Evolutionary conservation across 192 early-diverging fungal genomes (phyloP), one percentile per base, ranked within the genome.

Genomic region (Podila minutissima): DNA sequence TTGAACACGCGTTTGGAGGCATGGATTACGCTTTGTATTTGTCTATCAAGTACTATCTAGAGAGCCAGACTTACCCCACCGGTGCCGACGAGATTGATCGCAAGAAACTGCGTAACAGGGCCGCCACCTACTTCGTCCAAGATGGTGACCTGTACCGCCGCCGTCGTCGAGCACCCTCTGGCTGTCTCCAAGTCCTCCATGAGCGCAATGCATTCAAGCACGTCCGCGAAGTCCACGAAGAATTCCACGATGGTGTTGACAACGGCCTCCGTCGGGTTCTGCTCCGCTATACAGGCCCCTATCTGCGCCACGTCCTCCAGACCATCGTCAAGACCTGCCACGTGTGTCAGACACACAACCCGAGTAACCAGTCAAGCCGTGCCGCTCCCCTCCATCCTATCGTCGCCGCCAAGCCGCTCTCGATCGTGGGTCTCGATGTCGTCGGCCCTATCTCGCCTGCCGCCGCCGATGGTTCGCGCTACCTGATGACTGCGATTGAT

Each of bases 341-440:
- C 10, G 62, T 33, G 17, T 79, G 75, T 26, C 75, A 71, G 28
- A n/a, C 28, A 8, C 20, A 51, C 32, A 64, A 63, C 5, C 55
- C 53, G 9, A n/a, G 61, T 31, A 33, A 31, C 28, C 59, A 50
- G 1, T 28, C 66, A 32, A 57, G 58, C 0, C 66, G 65, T 5
- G 31, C 32, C 8, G 48, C 67, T 19, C 57, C 57, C 1, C 22
- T 59, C 17, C 57, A 59, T 10, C 57, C 57, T 1, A 59, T 28
- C 6, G 57, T 26, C 2, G 57, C 57, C 12, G 55, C 10, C 1
- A 12, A 22, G 10, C 28, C 57, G 9, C 28, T 59, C 10, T 2
- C 57, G 2, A 59, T 59, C 10, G 57, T 59, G 1, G 57, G 57
- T n/a, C 57, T 59, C 13, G 57, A 59, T 59, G 57, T 59, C 2